Conservation (phyloP, 2,329 filamentous ascomycete genomes). For the Lasiodiplodia sp. region DNA sequence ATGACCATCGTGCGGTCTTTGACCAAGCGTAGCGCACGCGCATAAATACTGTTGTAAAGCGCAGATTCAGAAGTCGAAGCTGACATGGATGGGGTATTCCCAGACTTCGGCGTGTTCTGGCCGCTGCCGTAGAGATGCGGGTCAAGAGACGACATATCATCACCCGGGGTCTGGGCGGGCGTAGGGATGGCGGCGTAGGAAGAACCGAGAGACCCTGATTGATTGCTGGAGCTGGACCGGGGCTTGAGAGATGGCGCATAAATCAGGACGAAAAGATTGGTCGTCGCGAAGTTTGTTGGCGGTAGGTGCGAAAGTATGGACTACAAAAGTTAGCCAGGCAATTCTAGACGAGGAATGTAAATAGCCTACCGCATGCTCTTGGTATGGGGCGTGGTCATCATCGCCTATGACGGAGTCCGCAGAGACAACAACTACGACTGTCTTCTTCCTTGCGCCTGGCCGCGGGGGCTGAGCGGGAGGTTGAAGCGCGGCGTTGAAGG, state of each 20-base stretch:
- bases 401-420: conserved; percentile 65
- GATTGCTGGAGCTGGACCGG: conserved; percentile 56
- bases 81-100: conserved; percentile 32
- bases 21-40: conserved; percentile 79
- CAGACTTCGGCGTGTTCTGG: conserved; percentile 45
- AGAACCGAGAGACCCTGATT: conserved; percentile 71
- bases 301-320: conserved; percentile 87
- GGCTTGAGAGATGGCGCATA: conserved; percentile 75
- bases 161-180: conserved; percentile 71
- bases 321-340: conserved; percentile 43
- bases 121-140: conserved; percentile 53
- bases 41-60: conserved; percentile 80
- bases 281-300: conserved; percentile 73
- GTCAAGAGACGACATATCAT: conserved; percentile 59
- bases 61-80: conserved; percentile 48
- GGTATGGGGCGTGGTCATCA: conserved; percentile 22
- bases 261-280: conserved; percentile 86
- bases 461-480: conserved; percentile 9
- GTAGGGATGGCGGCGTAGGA: conserved; percentile 86
- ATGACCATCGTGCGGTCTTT: conserved; percentile 87
- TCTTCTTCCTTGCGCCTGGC: conserved; percentile 59
- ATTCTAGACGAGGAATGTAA: not conserved
- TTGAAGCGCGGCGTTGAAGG: conserved; percentile 41
- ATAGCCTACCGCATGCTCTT: conserved; percentile 65
- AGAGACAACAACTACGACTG: conserved; percentile 87